phyloP scores from a whole-genome alignment of 306 rosid species.

The Prunus davidiana region DNA sequence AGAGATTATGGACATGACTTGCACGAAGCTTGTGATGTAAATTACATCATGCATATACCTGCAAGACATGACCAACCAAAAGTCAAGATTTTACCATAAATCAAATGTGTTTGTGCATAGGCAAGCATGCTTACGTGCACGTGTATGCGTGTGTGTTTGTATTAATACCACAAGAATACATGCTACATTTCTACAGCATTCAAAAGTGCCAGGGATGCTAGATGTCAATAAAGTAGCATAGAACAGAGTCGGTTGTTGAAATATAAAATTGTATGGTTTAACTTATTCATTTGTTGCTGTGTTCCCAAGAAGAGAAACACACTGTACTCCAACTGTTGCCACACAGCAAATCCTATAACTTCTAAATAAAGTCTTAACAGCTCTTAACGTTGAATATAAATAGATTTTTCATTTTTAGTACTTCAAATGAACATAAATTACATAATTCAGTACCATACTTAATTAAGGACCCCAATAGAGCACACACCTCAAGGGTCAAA shows the following conservation, averaged over 20 bases:
- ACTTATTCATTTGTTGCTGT: neutral
- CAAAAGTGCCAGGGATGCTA: neutral
- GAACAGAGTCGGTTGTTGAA: neutral
- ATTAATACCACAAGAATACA: neutral
- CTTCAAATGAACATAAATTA: neutral
- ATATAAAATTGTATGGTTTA: neutral
- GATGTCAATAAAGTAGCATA: neutral
- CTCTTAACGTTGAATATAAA: neutral
- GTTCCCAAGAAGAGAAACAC: neutral
- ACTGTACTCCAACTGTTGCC: neutral
- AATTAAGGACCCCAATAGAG: neutral
- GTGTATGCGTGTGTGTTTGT: neutral
- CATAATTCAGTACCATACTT: neutral
- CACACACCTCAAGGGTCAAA: neutral
- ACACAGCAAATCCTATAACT: neutral
- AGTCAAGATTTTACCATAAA: slow-evolving; percentile 10
- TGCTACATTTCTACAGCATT: neutral
- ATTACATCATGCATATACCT: slow-evolving; percentile 87
- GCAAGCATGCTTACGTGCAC: neutral
- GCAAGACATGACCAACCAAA: slow-evolving; percentile 27
- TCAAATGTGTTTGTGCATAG: neutral
- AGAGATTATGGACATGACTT: slow-evolving; percentile 82
- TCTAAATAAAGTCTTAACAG: neutral
- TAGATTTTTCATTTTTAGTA: neutral
- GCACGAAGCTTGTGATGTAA: slow-evolving; percentile 94